Percentiles rank a stretch among this genome's conserved stretches.
These are phyloP conservation scores for Pythium periplocum DNA, from an alignment of 352 stramenopile genomes.

Conservation along the genomic window DNA sequence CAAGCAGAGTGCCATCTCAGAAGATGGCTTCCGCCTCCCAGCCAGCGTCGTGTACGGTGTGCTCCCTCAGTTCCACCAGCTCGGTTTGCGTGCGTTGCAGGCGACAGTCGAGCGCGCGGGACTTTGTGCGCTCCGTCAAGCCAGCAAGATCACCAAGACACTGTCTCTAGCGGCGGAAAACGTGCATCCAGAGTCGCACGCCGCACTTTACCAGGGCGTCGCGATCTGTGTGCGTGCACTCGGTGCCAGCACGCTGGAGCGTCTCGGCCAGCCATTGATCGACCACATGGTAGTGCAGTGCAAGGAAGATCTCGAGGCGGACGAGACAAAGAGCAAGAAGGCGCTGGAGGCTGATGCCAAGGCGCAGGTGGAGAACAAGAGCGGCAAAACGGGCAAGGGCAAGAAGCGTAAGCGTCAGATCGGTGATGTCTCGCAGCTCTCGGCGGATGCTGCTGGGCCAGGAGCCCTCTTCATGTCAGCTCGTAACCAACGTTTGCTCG, in stretches of 20 bases:
- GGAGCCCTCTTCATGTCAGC: constrained; percentile 40
- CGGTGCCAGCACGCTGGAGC: constrained; percentile 66
- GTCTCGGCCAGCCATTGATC: constrained; percentile 59
- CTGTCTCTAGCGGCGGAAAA: constrained; percentile 56
- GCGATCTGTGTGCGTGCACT: constrained; percentile 44
- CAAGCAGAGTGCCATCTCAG: constrained; percentile 76
- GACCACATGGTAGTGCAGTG: constrained; percentile 53
- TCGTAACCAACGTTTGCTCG: constrained; percentile 35
- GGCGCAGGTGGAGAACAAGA: constrained; percentile 4
- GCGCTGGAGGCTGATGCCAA: constrained; percentile 6
- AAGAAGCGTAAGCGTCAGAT: constrained; percentile 84
- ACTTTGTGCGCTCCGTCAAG: constrained; percentile 59
- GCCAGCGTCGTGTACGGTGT: constrained; percentile 69
- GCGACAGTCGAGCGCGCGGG: constrained; percentile 37
- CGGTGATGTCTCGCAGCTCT: constrained; percentile 43
- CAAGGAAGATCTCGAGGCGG: constrained; percentile 39
- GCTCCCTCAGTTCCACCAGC: constrained; percentile 50
- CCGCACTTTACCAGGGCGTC: constrained; percentile 43
- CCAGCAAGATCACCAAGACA: constrained; percentile 57
- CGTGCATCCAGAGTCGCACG: constrained; percentile 23
- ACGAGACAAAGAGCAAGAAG: constrained; percentile 12
- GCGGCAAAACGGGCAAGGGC: constrained; percentile 40
- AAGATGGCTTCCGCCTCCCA: constrained; percentile 69
- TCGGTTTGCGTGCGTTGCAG: constrained; percentile 35
- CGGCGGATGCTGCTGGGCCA: constrained; percentile 17